Conservation (phyloP, 352 stramenopile species). For the Hyaloperonospora arabidopsidis region DNA sequence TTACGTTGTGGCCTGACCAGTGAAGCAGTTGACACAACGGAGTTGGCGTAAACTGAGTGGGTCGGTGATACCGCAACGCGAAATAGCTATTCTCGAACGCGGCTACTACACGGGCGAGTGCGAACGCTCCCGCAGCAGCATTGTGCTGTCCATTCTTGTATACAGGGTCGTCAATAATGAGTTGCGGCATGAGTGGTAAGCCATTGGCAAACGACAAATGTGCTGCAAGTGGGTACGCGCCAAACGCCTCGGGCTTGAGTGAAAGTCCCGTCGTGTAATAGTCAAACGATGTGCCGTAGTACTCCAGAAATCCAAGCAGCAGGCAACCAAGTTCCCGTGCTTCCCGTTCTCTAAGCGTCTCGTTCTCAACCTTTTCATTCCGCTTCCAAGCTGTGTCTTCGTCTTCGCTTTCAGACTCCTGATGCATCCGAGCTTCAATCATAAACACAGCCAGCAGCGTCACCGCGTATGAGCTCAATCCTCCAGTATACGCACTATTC, state of each 20-base stretch:
- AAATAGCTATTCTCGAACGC: slow-evolving; percentile 82
- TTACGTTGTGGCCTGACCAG: slow-evolving; percentile 51
- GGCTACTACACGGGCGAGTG: slow-evolving; percentile 64
- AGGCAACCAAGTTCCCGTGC: slow-evolving; percentile 43
- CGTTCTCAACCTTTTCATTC: background rate
- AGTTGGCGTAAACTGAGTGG: slow-evolving; percentile 68
- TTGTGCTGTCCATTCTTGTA: slow-evolving; percentile 75
- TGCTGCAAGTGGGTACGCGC: slow-evolving; percentile 59
- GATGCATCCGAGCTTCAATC: slow-evolving; percentile 58
- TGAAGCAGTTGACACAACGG: slow-evolving; percentile 75
- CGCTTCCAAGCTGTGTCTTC: slow-evolving; percentile 7
- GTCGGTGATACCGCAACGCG: slow-evolving; percentile 62
- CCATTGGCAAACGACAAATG: slow-evolving; percentile 37
- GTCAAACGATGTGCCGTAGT: slow-evolving; percentile 82
- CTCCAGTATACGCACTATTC: slow-evolving; percentile 86
- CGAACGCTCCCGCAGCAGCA: slow-evolving; percentile 63
- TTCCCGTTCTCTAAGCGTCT: slow-evolving; percentile 19
- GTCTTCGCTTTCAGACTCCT: slow-evolving; percentile 27
- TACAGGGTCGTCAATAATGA: slow-evolving; percentile 80
- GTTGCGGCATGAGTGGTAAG: slow-evolving; percentile 54
- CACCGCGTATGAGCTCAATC: slow-evolving; percentile 84
- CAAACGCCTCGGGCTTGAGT: slow-evolving; percentile 68
- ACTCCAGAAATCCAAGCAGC: slow-evolving; percentile 84
- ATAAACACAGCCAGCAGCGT: slow-evolving; percentile 79
- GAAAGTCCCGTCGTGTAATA: slow-evolving; percentile 76